These are phyloP conservation scores for Sanghuangporus baumii DNA, from an alignment of 1,284 basidiomycete genomes.

Conservation along the genomic window DNA sequence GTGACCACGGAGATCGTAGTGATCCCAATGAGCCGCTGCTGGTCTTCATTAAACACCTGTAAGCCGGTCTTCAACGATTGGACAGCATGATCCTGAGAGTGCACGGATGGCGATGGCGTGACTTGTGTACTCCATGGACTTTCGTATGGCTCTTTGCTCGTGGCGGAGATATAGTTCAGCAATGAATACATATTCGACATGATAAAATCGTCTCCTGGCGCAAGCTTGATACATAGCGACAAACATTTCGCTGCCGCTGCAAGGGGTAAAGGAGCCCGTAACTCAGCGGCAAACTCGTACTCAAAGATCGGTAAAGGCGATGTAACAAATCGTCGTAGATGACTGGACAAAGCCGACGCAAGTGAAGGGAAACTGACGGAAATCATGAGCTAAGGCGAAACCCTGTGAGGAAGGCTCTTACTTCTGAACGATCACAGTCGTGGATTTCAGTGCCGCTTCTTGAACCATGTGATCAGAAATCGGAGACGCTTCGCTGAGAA, in stretches of 20 bases:
- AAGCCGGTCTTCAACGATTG: conserved; percentile 57
- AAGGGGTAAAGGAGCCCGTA: conserved; percentile 69
- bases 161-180: conserved; percentile 83
- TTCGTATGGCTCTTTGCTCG: conserved; percentile 69
- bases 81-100: conserved; percentile 41
- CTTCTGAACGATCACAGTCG: conserved; percentile 80
- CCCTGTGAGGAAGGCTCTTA: conserved; percentile 27
- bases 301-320: conserved; percentile 87
- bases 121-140: conserved; percentile 36
- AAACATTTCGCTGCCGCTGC: conserved; percentile 86
- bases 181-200: conserved; percentile 96
- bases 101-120: conserved; percentile 37
- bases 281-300: conserved; percentile 73
- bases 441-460: conserved; percentile 80
- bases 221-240: conserved; percentile 84
- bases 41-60: conserved; percentile 72
- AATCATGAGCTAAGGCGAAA: not conserved
- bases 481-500: conserved; percentile 80
- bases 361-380: conserved; percentile 69
- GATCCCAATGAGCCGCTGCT: conserved; percentile 79
- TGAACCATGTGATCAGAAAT: conserved; percentile 78
- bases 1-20: conserved; percentile 90
- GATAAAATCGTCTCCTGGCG: conserved; percentile 85
- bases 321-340: conserved; percentile 85
- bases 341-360: conserved; percentile 70